A percentile compares a stretch with the other conserved stretches of the same genome.
phyloP scores from a whole-genome alignment of 2,329 filamentous ascomycete genomes.

The Penicillium verrucosum region DNA sequence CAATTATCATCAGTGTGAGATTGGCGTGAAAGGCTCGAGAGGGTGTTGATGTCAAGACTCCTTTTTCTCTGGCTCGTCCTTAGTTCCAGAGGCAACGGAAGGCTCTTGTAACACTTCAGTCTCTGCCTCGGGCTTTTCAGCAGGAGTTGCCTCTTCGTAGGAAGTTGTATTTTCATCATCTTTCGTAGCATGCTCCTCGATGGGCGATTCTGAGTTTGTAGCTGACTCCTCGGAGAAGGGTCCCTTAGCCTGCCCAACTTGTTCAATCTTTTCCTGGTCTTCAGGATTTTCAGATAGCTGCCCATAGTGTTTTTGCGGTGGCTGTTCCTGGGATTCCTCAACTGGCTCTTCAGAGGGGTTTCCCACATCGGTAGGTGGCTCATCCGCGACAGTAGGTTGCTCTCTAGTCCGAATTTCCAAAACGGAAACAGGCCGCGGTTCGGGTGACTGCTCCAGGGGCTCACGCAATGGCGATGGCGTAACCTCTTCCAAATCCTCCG shows the following conservation, averaged over 20 bases:
- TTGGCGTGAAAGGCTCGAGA: neutral
- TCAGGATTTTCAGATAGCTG: constrained; percentile 2
- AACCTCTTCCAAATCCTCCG: constrained; percentile 63
- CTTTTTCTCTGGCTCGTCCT: constrained; percentile 15
- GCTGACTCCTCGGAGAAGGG: neutral
- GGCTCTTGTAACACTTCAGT: neutral
- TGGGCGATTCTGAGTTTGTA: constrained; percentile 7
- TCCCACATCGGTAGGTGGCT: neutral
- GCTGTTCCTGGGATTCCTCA: constrained; percentile 3
- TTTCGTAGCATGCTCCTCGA: constrained; percentile 6
- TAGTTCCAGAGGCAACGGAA: neutral
- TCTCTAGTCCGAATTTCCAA: constrained; percentile 3
- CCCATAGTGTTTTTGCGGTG: neutral
- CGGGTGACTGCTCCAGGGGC: constrained; percentile 14
- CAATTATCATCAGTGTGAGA: constrained; percentile 9
- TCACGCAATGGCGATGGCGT: constrained; percentile 11
- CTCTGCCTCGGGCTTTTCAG: constrained; percentile 12
- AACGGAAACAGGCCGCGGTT: constrained; percentile 16
- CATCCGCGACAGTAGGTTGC: neutral
- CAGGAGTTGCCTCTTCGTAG: constrained; percentile 2
- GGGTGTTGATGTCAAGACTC: neutral
- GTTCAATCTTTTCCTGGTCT: neutral
- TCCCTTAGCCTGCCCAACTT: neutral
- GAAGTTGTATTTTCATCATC: constrained; percentile 4
- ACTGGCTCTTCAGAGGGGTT: neutral